Evolutionary conservation across 306 rosid genomes (phyloP).

Genomic region (Nissolia schottii): DNA sequence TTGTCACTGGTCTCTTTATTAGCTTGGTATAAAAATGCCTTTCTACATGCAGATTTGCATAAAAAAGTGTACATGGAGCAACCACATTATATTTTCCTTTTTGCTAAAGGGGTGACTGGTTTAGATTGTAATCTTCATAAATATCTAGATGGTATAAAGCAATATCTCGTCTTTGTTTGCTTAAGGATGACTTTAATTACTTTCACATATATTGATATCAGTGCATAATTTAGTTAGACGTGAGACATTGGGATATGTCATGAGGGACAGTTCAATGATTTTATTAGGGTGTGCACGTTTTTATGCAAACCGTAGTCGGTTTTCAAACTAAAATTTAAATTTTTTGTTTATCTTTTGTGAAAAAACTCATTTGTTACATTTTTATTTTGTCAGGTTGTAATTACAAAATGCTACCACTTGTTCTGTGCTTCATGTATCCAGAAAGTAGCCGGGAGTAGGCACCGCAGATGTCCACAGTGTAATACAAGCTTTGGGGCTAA

Average conservation of each 20-base stretch:
- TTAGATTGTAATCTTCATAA: no score
- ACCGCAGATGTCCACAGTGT: slow-evolving; percentile 92
- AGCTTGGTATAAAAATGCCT: no score
- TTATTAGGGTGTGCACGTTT: neutral
- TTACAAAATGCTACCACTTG: slow-evolving; percentile 98
- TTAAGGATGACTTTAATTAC: neutral
- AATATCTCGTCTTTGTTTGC: no score
- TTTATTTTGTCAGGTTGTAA: slow-evolving; percentile 69
- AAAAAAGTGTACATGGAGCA: no score
- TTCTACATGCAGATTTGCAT: no score
- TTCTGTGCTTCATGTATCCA: slow-evolving; percentile 84
- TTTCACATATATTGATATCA: neutral
- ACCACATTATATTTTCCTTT: no score
- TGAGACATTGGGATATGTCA: neutral
- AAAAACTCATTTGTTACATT: neutral
- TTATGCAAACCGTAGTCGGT: neutral
- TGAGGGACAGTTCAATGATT: neutral
- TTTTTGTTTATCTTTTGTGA: neutral
- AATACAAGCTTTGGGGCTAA: slow-evolving; percentile 81
- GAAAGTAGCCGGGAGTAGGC: slow-evolving; percentile 67
- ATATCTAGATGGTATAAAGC: no score
- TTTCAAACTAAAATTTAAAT: neutral
- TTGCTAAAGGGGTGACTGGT: no score
- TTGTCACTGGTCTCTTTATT: no score
- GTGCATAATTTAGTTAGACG: neutral